Conservation (phyloP, 2,329 filamentous ascomycete species). For the Magnaporthiopsis incrustans region DNA sequence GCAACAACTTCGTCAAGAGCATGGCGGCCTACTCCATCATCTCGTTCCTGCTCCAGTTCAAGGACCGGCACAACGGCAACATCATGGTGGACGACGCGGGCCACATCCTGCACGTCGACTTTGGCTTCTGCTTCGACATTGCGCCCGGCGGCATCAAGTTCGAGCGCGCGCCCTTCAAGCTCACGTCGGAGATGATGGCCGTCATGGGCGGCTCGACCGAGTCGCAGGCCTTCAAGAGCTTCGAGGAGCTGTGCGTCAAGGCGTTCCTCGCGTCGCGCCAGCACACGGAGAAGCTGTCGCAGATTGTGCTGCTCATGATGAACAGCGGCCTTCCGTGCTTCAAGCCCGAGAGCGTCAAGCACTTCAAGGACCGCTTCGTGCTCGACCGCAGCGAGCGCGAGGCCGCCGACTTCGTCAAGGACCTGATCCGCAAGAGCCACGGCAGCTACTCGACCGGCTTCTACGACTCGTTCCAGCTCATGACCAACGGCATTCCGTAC, state of each 20-base stretch:
- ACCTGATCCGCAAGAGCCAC: slow-evolving; percentile 82
- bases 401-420: slow-evolving; percentile 89
- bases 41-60: slow-evolving; percentile 94
- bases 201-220: slow-evolving; percentile 88
- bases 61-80: slow-evolving; percentile 97
- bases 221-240: slow-evolving; percentile 87
- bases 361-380: slow-evolving; percentile 89
- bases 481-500: slow-evolving; percentile 97
- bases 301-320: slow-evolving; percentile 91
- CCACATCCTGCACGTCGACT: slow-evolving; percentile 97
- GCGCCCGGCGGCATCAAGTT: slow-evolving; percentile 95
- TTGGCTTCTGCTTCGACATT: slow-evolving; percentile 99
- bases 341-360: slow-evolving; percentile 87
- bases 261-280: slow-evolving; percentile 83
- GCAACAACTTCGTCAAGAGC: slow-evolving; percentile 96
- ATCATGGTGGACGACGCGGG: slow-evolving; percentile 99
- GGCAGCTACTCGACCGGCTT: slow-evolving; percentile 85
- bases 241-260: slow-evolving; percentile 94
- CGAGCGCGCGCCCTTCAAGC: slow-evolving; percentile 95
- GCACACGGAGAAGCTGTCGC: slow-evolving; percentile 79
- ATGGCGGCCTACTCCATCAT: slow-evolving; percentile 99
- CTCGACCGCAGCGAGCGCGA: slow-evolving; percentile 86
- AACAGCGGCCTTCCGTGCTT: slow-evolving; percentile 95
- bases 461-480: slow-evolving; percentile 95
- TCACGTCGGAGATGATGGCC: slow-evolving; percentile 96